Percentiles rank a stretch among this genome's conserved stretches.
These are phyloP conservation scores for Cornus kousa DNA, from an alignment of 148 eudicot species.

Conservation along the genomic window DNA sequence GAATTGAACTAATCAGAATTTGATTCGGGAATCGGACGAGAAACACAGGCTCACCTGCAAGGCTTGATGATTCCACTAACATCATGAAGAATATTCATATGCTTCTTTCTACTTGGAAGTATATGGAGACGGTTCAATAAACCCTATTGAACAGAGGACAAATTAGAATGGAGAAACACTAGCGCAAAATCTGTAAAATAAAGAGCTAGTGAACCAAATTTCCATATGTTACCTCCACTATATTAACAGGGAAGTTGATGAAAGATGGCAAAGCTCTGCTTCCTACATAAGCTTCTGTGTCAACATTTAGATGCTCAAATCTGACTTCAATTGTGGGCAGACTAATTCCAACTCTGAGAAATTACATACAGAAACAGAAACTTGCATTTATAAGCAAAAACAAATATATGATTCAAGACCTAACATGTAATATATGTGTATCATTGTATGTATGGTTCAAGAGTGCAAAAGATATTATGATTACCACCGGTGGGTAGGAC, in stretches of 20 bases:
- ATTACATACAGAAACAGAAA: not conserved
- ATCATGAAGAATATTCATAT: slow-evolving; percentile 44
- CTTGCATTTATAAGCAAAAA: not conserved
- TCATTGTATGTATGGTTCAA: no score
- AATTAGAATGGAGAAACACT: not conserved
- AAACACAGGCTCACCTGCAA: slow-evolving; percentile 29
- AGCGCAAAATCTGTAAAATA: not conserved
- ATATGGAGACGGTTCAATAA: slow-evolving; percentile 35
- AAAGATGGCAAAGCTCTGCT: slow-evolving; percentile 59
- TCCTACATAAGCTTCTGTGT: slow-evolving; percentile 52
- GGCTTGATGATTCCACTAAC: slow-evolving; percentile 64
- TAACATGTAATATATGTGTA: no score
- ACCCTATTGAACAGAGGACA: slow-evolving; percentile 17
- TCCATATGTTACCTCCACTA: slow-evolving; percentile 33
- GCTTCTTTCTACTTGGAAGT: slow-evolving; percentile 43
- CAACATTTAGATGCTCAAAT: slow-evolving; percentile 50
- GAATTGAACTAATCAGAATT: not conserved
- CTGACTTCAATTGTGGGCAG: slow-evolving; percentile 65
- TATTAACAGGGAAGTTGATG: slow-evolving; percentile 36
- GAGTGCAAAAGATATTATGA: not conserved
- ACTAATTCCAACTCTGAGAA: slow-evolving; percentile 63
- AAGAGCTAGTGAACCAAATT: not conserved
- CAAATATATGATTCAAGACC: no score
- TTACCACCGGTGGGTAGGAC: no score
- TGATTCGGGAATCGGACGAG: not conserved